These are phyloP conservation scores for Daldinia grandis DNA, from an alignment of 495 filamentous ascomycete species.

Conservation along the genomic window DNA sequence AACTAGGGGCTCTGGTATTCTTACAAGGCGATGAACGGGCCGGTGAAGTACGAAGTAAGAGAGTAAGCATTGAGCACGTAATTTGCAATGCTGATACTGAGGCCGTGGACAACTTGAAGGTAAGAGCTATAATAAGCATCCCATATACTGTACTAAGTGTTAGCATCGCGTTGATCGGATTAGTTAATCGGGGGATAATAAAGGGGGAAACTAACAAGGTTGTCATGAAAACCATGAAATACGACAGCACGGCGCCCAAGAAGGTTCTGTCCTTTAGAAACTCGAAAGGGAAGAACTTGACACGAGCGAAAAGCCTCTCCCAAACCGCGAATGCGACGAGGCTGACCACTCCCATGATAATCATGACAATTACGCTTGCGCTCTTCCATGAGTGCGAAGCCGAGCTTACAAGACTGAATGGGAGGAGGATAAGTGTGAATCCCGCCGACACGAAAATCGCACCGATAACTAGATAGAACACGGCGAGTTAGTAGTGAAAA, in stretches of 20 bases:
- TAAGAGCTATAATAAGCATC: conserved; percentile 71
- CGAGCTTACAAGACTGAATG: conserved; percentile 64
- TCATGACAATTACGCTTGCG: conserved; percentile 63
- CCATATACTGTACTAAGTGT: conserved; percentile 39
- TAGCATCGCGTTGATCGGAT: conserved; percentile 53
- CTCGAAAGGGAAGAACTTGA: conserved; percentile 65
- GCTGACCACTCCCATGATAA: conserved; percentile 63
- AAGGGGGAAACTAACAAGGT: conserved; percentile 61
- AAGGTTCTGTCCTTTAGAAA: conserved; percentile 67
- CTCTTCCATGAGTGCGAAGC: conserved; percentile 59
- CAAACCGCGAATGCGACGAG: conserved; percentile 64
- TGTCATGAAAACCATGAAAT: conserved; percentile 61
- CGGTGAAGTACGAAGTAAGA: conserved; percentile 72
- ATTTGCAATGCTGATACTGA: conserved; percentile 68
- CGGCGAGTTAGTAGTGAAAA: not conserved
- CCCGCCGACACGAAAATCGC: conserved; percentile 63
- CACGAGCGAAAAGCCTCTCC: conserved; percentile 63
- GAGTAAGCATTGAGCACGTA: conserved; percentile 75
- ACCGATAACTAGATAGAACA: conserved; percentile 50
- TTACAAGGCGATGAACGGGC: conserved; percentile 67
- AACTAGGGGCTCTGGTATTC: conserved; percentile 56
- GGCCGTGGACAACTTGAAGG: conserved; percentile 73
- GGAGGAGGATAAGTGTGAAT: conserved; percentile 68
- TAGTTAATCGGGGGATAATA: not conserved
- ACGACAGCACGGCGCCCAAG: conserved; percentile 57